Evolutionary conservation across 176 grass and related monocot species (phyloP).

Genomic region (Bothriochloa decipiens): DNA sequence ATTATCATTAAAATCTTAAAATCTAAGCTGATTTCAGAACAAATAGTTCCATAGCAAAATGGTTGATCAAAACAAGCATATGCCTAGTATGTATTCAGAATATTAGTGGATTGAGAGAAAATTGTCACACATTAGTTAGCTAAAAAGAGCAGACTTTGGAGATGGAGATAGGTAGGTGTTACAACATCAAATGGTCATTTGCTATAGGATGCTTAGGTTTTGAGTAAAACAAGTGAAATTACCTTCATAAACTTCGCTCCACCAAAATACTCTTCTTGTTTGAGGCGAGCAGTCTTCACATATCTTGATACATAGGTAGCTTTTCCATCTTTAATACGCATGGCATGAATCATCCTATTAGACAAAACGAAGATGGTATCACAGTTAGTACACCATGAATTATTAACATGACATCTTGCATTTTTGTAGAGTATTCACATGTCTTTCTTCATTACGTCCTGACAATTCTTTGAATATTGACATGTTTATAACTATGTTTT

Average conservation of each 20-base stretch:
- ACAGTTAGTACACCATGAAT: not conserved
- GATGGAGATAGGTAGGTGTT: not conserved
- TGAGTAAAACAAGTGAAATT: not conserved
- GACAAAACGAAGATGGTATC: constrained; percentile 20
- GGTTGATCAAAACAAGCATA: not conserved
- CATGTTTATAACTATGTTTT: not conserved
- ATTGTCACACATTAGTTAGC: not conserved
- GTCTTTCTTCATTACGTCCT: not conserved
- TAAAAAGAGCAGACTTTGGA: not conserved
- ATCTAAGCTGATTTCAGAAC: constrained; percentile 15
- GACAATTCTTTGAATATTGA: not conserved
- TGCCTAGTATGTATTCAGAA: not conserved
- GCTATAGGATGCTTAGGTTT: not conserved
- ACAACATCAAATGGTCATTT: constrained; percentile 5
- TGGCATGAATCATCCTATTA: constrained; percentile 93
- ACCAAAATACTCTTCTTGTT: constrained; percentile 95
- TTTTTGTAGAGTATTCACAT: not conserved
- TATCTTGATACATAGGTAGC: constrained; percentile 95
- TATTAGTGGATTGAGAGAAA: not conserved
- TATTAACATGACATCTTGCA: not conserved
- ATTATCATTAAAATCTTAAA: too few species aligned
- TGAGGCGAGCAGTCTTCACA: constrained; percentile 84
- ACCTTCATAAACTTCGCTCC: constrained; percentile 96
- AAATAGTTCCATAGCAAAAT: not conserved
- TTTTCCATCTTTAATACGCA: constrained; percentile 94